Base-by-base conservation (phyloP, 2,329 filamentous ascomycete genomes). In the Nemania serpens region DNA sequence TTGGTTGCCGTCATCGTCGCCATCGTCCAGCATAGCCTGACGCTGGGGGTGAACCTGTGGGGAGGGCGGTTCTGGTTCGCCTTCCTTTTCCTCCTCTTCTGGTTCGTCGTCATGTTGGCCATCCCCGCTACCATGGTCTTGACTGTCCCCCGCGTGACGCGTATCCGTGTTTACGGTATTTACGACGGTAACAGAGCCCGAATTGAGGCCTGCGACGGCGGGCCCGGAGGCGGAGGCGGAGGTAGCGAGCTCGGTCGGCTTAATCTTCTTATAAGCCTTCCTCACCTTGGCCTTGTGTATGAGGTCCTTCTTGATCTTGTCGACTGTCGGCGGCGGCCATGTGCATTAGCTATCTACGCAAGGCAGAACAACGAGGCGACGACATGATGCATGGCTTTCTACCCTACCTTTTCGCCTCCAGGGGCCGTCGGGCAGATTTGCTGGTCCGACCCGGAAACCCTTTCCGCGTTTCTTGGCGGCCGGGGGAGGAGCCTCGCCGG, bases 241-340 rank as follows among this genome's bases (percentile, higher is more conserved):
- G n/a, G n/a, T n/a, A n/a, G n/a, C 62, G 49, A 74, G 66, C 60
- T 77, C 74, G 53, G 80, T 75, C 29, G 87, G 87, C 76, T 93
- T 94, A 66, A 97, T 81, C 76, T 97, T 97, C 65, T 90, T 90
- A 74, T 97, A 97, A 43, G 90, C 86, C 76, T 97, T 96, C 78
- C 94, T 95, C 64, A 97, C 83, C 77, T 97, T 97, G 62, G 93
- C 93, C 75, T 95, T 96, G 75, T 93, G 87, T 70, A 98, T 97
- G 58, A 97, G 80, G 67, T 91, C 86, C 66, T 89, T 84, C 77
- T 98, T 98, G 72, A 97, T 95, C 76, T 94, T 94, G 75, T 91
- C 87, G 59, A 91, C 91, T 94, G 70, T 17, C 56, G 6, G 13
- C 58, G 4, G 58, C 1, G 29, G 39, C n/a, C 53, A 46, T 4